Evolutionary conservation across 2,329 filamentous ascomycete genomes (phyloP).

Genomic region (Beauveria varroae): DNA sequence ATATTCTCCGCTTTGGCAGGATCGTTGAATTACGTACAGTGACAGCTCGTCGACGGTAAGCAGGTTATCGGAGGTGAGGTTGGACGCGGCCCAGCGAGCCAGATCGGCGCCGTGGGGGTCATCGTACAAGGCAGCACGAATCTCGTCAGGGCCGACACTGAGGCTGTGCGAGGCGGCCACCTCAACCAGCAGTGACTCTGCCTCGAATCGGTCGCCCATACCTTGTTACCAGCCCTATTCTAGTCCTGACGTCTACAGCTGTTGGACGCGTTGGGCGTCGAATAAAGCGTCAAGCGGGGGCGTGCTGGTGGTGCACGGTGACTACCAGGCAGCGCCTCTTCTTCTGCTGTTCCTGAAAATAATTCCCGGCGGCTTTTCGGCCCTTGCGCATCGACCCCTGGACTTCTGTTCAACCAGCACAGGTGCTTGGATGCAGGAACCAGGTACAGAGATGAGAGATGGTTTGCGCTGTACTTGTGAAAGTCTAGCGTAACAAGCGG

Average conservation of each 20-base stretch:
- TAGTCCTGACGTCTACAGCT: not conserved
- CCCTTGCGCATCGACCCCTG: too few species aligned
- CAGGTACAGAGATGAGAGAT: not conserved
- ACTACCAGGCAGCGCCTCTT: not conserved
- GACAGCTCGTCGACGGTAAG: constrained; percentile 47
- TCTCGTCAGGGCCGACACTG: constrained; percentile 26
- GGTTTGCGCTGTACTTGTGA: not conserved
- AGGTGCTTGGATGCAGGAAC: not conserved
- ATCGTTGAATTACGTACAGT: constrained; percentile 32
- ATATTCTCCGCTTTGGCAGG: too few species aligned
- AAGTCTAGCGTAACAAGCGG: not conserved
- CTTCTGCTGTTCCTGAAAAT: not conserved
- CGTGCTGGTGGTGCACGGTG: too few species aligned
- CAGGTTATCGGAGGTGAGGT: constrained; percentile 43
- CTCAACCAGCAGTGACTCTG: constrained; percentile 27
- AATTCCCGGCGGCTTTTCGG: too few species aligned
- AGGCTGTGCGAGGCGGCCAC: constrained; percentile 26
- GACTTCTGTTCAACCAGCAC: not conserved
- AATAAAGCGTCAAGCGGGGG: not conserved
- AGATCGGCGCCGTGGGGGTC: constrained; percentile 27
- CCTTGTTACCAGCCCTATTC: constrained; percentile 12
- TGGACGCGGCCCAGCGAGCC: constrained; percentile 40
- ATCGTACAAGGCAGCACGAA: constrained; percentile 31
- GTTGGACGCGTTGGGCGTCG: not conserved
- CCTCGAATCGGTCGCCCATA: constrained; percentile 23